Base-by-base conservation (phyloP, 352 stramenopile genomes). In the Peronosclerospora sorghi region DNA sequence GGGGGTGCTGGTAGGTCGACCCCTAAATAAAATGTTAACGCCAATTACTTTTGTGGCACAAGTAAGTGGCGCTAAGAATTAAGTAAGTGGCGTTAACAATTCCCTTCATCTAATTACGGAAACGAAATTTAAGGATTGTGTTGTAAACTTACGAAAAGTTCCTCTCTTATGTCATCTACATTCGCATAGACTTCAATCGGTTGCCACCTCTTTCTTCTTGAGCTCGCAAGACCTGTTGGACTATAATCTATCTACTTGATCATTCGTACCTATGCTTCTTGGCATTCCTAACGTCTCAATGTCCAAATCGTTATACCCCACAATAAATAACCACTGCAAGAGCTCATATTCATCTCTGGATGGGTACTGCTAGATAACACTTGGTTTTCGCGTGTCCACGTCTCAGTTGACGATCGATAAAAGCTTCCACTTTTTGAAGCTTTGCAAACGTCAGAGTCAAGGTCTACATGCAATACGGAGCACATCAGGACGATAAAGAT, bases 331-430 rank as follows among this genome's bases (percentile, higher is more conserved):
- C 94, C 92, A 35, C 92, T 96, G 64, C 86, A 96, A 39, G 94
- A 90, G 55, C 79, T 96, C 87, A 98, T 98, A 51, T 77, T 96
- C 94, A 98, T 98, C 46, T 90, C 83, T 0, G 94, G 94, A 67
- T 97, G 94, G 24, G 92, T 98, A 9, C 91, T 74, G 13, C 87
- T 86, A 5, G 88, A 86, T 14, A 98, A 45, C 12, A 91, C 82
- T 64, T 98, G 92, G 65, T 97, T 95, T 59, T 97, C 90, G 24
- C 94, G 83, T 38, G 92, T 96, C 89, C 90, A 98, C 9, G 87
- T 97, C 56, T 97, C 14, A 98, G 54, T 43, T 95, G 87, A 19
- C 98, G 54, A 42, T 97, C 93, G 36, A 97, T 86, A 5, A 96
- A 79, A 19, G 87, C 63, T 18, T 90, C 64, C 66, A 86, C 89